Evolutionary conservation across 306 rosid genomes (phyloP), one percentile per base, ranked within the genome.

Genomic region (Abrus pulchellus): DNA sequence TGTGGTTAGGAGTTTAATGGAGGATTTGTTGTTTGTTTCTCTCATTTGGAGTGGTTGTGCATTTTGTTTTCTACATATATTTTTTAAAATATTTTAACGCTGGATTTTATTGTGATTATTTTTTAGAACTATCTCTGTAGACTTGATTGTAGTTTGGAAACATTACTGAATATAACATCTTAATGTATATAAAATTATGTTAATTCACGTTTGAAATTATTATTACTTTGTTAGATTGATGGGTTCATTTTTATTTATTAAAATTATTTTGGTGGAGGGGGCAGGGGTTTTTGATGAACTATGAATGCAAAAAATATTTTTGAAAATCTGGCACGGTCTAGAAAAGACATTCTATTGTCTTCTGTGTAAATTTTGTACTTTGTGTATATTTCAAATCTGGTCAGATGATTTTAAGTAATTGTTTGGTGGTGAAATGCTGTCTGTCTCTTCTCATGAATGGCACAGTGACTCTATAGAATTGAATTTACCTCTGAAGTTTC

Each of bases 401-500:
- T 14, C 5, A 9, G 55, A 65, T 83, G n/a, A 68, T 67, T 66
- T 38, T 13, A 56, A 67, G 54, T 47, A 32, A 79, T 29, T 54
- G 6, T 68, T 68, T 76, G 74, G 66, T n/a, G 38, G 74, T 49
- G 69, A 76, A 82, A 33, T 57, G 7, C 9, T 29, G 12, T 48
- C 65, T 32, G 56, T 56, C 10, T 57, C 43, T 5, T 74, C 61
- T 74, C 76, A 13, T 59, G 40, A 38, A 69, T 41, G 28, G 47
- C 55, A 3, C 56, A 48, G 13, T 60, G 34, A 32, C 47, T 53
- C 27, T 49, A 63, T 45, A 59, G 7, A 53, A 3, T 76, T 56
- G 43, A 64, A 27, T 68, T 71, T 50, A 13, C 40, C 55, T 55
- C 56, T 43, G 13, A 71, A 70, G 36, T 48, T 4, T 20, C 52